Conservation (phyloP, 2,329 filamentous ascomycete species). For the Cytospora piceicola region DNA sequence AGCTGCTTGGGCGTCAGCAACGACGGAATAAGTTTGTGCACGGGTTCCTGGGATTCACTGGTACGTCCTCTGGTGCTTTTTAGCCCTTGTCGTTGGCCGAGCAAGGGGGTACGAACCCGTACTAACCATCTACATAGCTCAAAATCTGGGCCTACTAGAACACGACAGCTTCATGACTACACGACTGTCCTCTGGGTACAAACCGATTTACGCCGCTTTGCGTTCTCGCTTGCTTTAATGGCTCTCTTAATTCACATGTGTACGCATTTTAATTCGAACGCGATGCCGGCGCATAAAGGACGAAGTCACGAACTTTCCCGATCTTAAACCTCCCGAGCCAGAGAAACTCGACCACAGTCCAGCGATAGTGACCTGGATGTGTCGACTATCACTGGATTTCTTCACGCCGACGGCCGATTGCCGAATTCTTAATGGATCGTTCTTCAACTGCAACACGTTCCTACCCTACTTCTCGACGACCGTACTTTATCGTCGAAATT, state of each 20-base stretch:
- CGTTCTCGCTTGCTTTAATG: conserved; percentile 38
- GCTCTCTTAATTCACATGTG: conserved; percentile 45
- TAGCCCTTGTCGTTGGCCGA: conserved; percentile 35
- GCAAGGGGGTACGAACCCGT: background rate
- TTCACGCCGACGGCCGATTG: conserved; percentile 17
- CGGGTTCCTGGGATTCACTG: conserved; percentile 98
- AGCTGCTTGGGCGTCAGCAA: conserved; percentile 99
- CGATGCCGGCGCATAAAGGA: conserved; percentile 48
- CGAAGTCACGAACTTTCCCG: conserved; percentile 51
- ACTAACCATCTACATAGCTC: conserved; percentile 59
- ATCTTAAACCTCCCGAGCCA: conserved; percentile 39
- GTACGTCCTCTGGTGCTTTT: conserved; percentile 61
- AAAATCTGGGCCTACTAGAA: conserved; percentile 84
- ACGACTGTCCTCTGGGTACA: conserved; percentile 38
- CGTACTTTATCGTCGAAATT: conserved; percentile 26
- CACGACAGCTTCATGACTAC: conserved; percentile 32
- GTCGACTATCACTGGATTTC: conserved; percentile 33
- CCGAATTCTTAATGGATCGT: conserved; percentile 16
- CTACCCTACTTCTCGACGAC: conserved; percentile 27
- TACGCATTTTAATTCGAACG: conserved; percentile 46
- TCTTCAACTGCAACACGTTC: conserved; percentile 18
- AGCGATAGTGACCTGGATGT: conserved; percentile 33
- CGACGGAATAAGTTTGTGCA: conserved; percentile 98
- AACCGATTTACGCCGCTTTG: conserved; percentile 34
- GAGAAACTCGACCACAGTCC: conserved; percentile 35